Conservation (phyloP, 2,329 filamentous ascomycete genomes). For the Diplodia scrobiculata region DNA sequence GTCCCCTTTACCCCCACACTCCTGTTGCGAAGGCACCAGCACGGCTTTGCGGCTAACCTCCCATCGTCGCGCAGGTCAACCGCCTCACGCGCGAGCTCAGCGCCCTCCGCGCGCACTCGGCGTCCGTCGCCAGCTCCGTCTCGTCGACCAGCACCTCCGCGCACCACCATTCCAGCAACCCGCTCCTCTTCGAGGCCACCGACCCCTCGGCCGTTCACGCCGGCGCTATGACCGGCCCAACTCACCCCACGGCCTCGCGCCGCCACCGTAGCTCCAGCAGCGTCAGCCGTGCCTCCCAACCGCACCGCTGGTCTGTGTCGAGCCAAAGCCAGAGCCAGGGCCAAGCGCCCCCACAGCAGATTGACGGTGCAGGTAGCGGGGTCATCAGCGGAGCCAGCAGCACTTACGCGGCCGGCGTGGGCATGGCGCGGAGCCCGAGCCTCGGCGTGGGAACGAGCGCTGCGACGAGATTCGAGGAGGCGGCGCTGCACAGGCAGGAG, state of each 20-base stretch:
- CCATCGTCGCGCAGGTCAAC: conserved; percentile 67
- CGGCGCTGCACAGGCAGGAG: conserved; percentile 49
- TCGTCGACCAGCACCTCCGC: conserved; percentile 56
- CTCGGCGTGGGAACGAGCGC: conserved; percentile 13
- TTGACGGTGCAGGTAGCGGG: conserved; percentile 1
- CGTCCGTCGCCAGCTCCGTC: conserved; percentile 58
- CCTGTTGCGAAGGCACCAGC: neutral
- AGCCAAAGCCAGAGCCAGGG: conserved; percentile 37
- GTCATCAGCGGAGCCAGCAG: conserved; percentile 25
- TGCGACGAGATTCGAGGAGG: conserved; percentile 46
- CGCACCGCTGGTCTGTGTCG: conserved; percentile 40
- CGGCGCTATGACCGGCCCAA: conserved; percentile 50
- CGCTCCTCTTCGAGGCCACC: conserved; percentile 49
- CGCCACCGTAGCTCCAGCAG: conserved; percentile 61
- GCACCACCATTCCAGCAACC: conserved; percentile 38
- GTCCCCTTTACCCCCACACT: neutral
- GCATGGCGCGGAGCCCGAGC: conserved; percentile 20
- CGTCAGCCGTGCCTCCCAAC: conserved; percentile 41
- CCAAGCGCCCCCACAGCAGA: conserved; percentile 7
- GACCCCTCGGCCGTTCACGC: conserved; percentile 50
- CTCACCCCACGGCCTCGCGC: conserved; percentile 57
- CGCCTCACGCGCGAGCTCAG: conserved; percentile 86
- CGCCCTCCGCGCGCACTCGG: conserved; percentile 71
- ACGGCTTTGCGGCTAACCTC: neutral
- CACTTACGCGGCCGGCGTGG: conserved; percentile 19